phyloP scores from a whole-genome alignment of 2,329 filamentous ascomycete species.

The Fusarium siculi region DNA sequence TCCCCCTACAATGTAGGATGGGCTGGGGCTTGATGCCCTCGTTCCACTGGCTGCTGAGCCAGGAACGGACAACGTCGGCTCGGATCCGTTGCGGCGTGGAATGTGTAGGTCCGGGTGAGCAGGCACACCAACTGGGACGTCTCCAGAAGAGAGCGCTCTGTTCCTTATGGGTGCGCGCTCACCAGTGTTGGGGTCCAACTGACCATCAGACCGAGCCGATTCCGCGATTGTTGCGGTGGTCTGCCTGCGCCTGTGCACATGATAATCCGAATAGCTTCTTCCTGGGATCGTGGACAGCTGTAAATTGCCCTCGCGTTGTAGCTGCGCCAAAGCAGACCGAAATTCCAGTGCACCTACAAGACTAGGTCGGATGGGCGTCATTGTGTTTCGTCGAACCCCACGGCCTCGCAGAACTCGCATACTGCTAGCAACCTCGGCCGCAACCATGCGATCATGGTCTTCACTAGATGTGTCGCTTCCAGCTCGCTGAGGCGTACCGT shows the following conservation, averaged over 20 bases:
- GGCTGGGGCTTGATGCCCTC: constrained; percentile 45
- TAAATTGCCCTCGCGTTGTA: constrained; percentile 84
- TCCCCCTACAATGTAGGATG: constrained; percentile 52
- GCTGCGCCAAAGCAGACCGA: constrained; percentile 85
- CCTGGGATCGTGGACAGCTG: constrained; percentile 75
- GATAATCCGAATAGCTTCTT: constrained; percentile 62
- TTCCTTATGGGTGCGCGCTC: constrained; percentile 31
- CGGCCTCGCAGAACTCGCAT: constrained; percentile 86
- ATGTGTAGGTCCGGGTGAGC: constrained; percentile 35
- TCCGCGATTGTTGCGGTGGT: constrained; percentile 44
- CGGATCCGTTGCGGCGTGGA: constrained; percentile 34
- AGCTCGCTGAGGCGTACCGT: constrained; percentile 52
- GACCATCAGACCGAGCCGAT: constrained; percentile 16
- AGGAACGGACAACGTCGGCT: constrained; percentile 34
- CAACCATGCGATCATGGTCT: constrained; percentile 70
- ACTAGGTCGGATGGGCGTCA: constrained; percentile 90
- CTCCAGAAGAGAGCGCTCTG: constrained; percentile 61
- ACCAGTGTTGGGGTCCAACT: constrained; percentile 1
- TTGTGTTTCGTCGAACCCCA: constrained; percentile 74
- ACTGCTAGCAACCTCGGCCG: constrained; percentile 87
- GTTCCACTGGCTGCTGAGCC: constrained; percentile 27
- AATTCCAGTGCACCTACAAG: constrained; percentile 95
- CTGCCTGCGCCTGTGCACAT: constrained; percentile 43
- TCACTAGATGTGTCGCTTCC: constrained; percentile 63
- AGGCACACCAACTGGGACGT: constrained; percentile 40